Evolutionary conservation across 345 rosid genomes (phyloP).

Genomic region (Salix suchowensis): DNA sequence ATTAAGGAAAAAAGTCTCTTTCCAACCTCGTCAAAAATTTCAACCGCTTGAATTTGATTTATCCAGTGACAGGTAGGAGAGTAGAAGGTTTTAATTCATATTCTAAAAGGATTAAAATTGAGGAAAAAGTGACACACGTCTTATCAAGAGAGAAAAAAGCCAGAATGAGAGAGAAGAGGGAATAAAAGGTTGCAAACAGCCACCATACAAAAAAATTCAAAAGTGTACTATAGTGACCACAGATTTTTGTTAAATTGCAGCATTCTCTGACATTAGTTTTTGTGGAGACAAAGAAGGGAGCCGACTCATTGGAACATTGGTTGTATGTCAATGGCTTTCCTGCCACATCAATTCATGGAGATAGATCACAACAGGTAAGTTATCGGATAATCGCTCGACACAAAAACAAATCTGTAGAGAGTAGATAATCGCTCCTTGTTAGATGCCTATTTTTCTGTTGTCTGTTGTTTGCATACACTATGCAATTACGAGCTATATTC

Average conservation of each 20-base stretch:
- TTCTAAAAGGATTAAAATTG: background rate
- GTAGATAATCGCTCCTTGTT: background rate
- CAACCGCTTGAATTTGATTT: background rate
- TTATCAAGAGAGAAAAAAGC: background rate
- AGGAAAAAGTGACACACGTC: background rate
- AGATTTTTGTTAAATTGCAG: slow-evolving; percentile 40
- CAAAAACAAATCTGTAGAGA: background rate
- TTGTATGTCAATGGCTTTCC: slow-evolving; percentile 79
- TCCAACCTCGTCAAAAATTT: background rate
- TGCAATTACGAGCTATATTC: background rate
- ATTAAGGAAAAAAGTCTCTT: background rate
- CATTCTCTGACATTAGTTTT: slow-evolving; percentile 96
- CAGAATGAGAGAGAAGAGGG: background rate
- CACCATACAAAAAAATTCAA: background rate
- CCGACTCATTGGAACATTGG: slow-evolving; percentile 93
- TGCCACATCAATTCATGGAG: slow-evolving; percentile 94
- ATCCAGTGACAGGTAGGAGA: background rate
- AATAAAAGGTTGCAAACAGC: background rate
- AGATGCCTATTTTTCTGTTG: background rate
- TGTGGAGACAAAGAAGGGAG: slow-evolving; percentile 98
- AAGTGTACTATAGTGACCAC: background rate
- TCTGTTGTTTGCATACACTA: background rate
- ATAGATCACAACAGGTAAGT: slow-evolving; percentile 79
- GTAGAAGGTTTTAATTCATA: background rate
- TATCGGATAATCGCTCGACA: background rate